Evolutionary conservation across 2,329 filamentous ascomycete species (phyloP), one percentile per base, ranked within the genome.

Genomic region (Cordyceps fumosorosea): DNA sequence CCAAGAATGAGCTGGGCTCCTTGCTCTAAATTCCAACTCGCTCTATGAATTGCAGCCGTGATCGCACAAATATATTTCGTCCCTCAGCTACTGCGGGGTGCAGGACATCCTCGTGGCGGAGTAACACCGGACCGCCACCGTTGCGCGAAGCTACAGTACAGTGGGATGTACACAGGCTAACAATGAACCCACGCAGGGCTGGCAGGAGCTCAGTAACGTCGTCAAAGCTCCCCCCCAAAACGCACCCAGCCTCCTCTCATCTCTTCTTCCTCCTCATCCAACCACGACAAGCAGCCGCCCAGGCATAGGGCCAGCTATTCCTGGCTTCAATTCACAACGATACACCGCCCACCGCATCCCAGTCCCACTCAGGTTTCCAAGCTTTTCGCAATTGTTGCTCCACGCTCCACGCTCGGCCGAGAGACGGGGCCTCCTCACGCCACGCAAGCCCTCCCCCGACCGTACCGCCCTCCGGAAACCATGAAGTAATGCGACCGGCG

Each of bases 401-500:
- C 52, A 18, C 22, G 26, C 24, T 22, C 24, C 52, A 18, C 14
- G 40, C 40, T 34, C 54, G 42, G 40, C 42, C 54, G 40, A 56
- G 44, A 47, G 44, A 34, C 29, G 10, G 29, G 29, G 5, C 29
- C 29, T 29, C 29, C 29, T 29, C 29, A 29, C 29, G 29, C 18
- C 48, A 5, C 16, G 24, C 55, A 57, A 34, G 18, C 20, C 48
- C 47, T 52, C 22, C 16, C 18, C 50, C 50, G 16, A 42, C 44
- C 6, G 11, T 22, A 37, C 40, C 34, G 24, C 6, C 16, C 34
- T 12, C 47, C 34, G 22, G 56, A 22, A 47, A 56, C 48, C 16
- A 62, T 56, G 54, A 62, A 52, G 53, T 62, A 32, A 57, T 62
- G 47, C 45, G 26, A 45, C 32, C 54, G 22, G 20, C 53, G 47